Conservation (phyloP, 192 early-diverging fungal genomes). For the Kappamyces sp. region DNA sequence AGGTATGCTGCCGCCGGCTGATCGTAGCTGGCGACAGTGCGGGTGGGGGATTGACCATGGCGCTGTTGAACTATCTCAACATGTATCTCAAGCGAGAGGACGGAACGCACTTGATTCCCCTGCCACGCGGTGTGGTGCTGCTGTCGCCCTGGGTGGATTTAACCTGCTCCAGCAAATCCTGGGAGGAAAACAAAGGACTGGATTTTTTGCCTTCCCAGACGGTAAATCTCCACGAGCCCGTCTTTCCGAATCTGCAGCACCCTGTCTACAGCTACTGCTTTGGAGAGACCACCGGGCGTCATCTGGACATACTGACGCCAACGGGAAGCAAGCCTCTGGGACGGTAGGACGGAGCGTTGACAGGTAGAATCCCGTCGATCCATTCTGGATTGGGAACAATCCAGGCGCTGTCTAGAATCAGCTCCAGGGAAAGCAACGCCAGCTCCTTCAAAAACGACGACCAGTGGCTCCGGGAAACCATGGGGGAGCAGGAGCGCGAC, state of each 20-base stretch:
- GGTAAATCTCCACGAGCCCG: conserved; percentile 25
- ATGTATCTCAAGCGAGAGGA: conserved; percentile 22
- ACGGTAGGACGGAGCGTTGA: no score
- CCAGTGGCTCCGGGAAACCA: conserved; percentile 1
- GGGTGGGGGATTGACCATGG: conserved; percentile 33
- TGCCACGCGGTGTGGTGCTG: conserved; percentile 29
- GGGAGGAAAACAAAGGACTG: conserved; percentile 22
- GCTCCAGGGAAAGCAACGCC: neutral
- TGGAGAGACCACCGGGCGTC: conserved; percentile 21
- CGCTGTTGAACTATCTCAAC: conserved; percentile 40
- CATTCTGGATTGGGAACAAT: neutral
- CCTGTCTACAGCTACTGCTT: conserved; percentile 36
- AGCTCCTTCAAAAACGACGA: conserved; percentile 1
- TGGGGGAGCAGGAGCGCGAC: conserved; percentile 16
- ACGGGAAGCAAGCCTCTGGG: conserved; percentile 1
- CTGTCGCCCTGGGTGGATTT: conserved; percentile 40
- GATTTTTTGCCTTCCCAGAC: conserved; percentile 34
- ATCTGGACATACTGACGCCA: conserved; percentile 3
- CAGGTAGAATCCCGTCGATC: neutral
- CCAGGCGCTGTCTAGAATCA: neutral
- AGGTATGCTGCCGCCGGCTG: conserved; percentile 34
- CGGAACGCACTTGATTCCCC: conserved; percentile 20
- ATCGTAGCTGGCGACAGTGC: conserved; percentile 3
- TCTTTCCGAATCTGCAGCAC: conserved; percentile 24
- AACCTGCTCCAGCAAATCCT: conserved; percentile 28